Base-by-base conservation (phyloP, 2,329 filamentous ascomycete species). In the Phyllosticta citriasiana region DNA sequence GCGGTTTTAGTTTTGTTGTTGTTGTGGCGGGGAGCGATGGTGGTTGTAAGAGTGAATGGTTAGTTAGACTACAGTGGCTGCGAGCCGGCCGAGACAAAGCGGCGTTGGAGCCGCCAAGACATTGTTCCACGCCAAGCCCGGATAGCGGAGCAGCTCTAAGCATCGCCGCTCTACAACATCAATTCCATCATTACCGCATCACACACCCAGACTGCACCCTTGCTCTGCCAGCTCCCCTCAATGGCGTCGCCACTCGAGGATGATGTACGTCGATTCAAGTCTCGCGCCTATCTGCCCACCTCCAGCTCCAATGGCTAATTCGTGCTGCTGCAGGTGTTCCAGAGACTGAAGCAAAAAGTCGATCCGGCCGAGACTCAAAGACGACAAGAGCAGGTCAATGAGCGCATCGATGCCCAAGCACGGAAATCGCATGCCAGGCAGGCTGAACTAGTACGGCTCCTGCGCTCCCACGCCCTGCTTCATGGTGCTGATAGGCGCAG, bases 351-450 rank as follows among this genome's bases (percentile, higher is more conserved):
- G 72, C 78, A 82, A 70, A 80, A 80, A 67, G 74, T 80, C 64
- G 83, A 88, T 72, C 79, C 82, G 25, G 80, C 82, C 68, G 78
- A 82, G 66, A 73, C 81, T 65, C 81, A 85, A 71, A 80, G 83
- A 69, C 79, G 83, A 65, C 79, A 86, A 67, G 79, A 82, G 67
- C 82, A 83, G 62, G 74, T 86, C 68, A 82, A 84, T 70, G 81
- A 83, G 68, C 79, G 82, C 57, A 76, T 84, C 24, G 76, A 80
- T 65, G 77, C 78, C 26, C 83, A 85, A 63, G 81, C 84, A 65
- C 78, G 83, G 66, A 84, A 84, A 71, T 82, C 84, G 22, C 85
- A 89, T 70, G 73, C 81, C 66, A 79, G 86, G 60, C 78, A 88
- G 60, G 80, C 78, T 47, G 84, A 89, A 72, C 74, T 91, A 76